Evolutionary conservation across 2,329 filamentous ascomycete species (phyloP), one percentile per base, ranked within the genome.

Genomic region (Calycina marina): DNA sequence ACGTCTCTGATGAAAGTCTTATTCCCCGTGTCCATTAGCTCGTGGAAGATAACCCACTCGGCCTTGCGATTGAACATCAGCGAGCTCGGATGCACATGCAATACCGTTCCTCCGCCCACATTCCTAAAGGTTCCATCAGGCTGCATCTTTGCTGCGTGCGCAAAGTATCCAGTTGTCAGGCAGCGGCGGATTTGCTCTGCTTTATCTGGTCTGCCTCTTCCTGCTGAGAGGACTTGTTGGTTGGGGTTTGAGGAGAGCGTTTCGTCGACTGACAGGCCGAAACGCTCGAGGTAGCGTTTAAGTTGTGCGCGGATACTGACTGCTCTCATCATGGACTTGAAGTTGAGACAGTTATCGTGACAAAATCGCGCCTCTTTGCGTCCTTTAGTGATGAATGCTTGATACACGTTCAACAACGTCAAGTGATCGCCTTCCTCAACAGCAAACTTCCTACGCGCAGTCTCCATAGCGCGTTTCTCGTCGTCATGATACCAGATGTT

Each of bases 1-100:
- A 96, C 62, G 55, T 96, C 88, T 34, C 84, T 67, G 46, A 98
- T 92, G 52, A 78, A 96, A 0, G 72, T 85, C 63, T 96, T 96
- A 41, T 71, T 72, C 6, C 78, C 73, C 4, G 82, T 92, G 59
- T 96, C 83, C 65, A 93, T 72, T 22, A 93, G 73, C 58, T 94
- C 88, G 47, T 92, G 80, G 51, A 94, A 98, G 18, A 98, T 69
- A 6, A 96, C 85, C 85, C 88, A 96, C 42, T 94, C 85, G 8
- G 84, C 84, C 60, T 92, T 94, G 35, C 86, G 75, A 55, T 93
- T 93, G 62, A 96, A 96, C 74, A 96, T 84, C 44, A 96, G 59
- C 24, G 81, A 92, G 50, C 74, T 93, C 1, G 90, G 90, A 56
- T 98, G 90, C 14, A 85, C 84, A 60, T 93, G 71, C 32, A 96